Evolutionary conservation across 2,329 filamentous ascomycete species (phyloP), one percentile per base, ranked within the genome.

Genomic region (Dactylellina cionopaga): DNA sequence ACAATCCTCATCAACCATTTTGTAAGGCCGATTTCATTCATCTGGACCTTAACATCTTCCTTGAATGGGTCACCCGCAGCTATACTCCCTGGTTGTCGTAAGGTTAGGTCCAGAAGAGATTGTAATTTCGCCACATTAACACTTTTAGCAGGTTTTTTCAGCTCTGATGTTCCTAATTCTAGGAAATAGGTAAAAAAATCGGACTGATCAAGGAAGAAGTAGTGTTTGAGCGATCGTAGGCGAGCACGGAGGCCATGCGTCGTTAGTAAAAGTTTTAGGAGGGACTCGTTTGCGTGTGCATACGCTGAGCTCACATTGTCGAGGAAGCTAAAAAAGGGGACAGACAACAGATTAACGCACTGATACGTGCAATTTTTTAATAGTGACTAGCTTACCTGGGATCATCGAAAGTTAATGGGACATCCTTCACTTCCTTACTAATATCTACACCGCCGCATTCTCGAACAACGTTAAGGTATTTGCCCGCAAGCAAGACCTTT

Each of bases 141-240:
- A 59, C 86, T 86, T 79, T 92, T 92, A 68, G 93, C 91, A 29
- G 91, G 90, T 79, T 97, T 97, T 77, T 92, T 90, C 68, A 99
- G 85, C 81, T 99, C 95, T 0, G 92, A 93, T 27, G 90, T 85
- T 60, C 92, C 89, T 17, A 99, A 88, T 79, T 99, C 95, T 70
- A 99, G 88, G 80, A 99, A 99, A 81, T 98, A 96, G 1, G 92
- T 92, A 81, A 99, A 98, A 83, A 96, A 99, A 80, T 99, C 95
- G 31, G 95, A 97, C 6, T 93, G 90, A 77, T 98, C 94, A 74
- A 99, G 88, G 84, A 99, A 99, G 83, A 98, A 99, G 83, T 99
- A 99, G 81, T 99, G 95, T 80, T 99, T 99, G 37, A 99, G 84
- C 11, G 94, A 98, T 46, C 90, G 88, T 64, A 99, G 85, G 35